Percentiles rank a stretch among this genome's conserved stretches.
Evolutionary conservation across 371 early-diverging fungal species (phyloP).

Genomic region (Mucor sp.): DNA sequence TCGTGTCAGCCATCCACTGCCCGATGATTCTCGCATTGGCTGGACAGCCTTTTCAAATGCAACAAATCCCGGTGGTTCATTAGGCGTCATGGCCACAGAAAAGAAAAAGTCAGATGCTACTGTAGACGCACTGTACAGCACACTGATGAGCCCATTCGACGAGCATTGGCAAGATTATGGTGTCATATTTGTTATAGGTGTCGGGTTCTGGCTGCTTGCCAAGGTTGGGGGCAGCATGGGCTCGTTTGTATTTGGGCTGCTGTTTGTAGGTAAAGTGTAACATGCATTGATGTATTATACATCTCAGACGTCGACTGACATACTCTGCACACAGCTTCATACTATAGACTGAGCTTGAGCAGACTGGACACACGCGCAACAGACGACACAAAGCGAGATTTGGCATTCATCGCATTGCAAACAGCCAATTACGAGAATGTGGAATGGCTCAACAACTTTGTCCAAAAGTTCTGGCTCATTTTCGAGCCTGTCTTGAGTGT

Average conservation of each 20-base stretch:
- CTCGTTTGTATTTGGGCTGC: constrained; percentile 38
- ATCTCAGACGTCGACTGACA: neutral
- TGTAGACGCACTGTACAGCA: neutral
- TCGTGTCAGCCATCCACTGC: constrained; percentile 22
- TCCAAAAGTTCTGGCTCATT: constrained; percentile 87
- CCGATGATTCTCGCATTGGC: constrained; percentile 34
- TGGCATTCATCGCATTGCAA: constrained; percentile 50
- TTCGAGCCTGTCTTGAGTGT: constrained; percentile 92
- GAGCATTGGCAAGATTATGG: constrained; percentile 45
- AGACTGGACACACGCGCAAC: constrained; percentile 65
- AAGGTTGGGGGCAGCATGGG: constrained; percentile 47
- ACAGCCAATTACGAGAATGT: constrained; percentile 75
- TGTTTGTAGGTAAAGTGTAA: constrained; percentile 47
- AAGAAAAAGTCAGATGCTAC: constrained; percentile 1
- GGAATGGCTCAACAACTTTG: constrained; percentile 96
- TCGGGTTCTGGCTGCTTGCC: constrained; percentile 34
- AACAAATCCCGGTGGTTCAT: constrained; percentile 28
- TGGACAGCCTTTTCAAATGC: constrained; percentile 37
- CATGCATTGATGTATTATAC: neutral
- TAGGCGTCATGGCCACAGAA: constrained; percentile 16
- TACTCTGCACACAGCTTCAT: constrained; percentile 48
- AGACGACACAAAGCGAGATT: constrained; percentile 71
- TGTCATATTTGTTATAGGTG: constrained; percentile 33
- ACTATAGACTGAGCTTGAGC: constrained; percentile 64
- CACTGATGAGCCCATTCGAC: constrained; percentile 11